These are phyloP conservation scores for Cucumis hystrix DNA, from an alignment of 306 rosid genomes.

Conservation along the genomic window DNA sequence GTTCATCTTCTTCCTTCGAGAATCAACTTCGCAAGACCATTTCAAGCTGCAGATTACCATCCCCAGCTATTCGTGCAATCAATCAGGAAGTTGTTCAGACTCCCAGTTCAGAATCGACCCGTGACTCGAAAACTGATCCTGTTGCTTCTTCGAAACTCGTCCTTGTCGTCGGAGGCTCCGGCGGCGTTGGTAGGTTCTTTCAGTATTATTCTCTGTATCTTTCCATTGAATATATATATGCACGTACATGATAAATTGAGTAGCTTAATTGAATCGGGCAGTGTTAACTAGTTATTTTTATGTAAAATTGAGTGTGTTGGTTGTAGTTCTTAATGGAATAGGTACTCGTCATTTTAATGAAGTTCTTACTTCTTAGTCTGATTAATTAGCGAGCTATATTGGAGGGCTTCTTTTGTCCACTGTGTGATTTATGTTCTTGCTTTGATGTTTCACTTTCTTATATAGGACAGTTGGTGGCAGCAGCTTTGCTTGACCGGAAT, in stretches of 20 bases:
- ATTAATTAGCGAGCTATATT: neutral
- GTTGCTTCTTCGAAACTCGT: slow-evolving; percentile 57
- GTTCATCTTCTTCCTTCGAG: neutral
- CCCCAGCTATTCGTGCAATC: slow-evolving; percentile 19
- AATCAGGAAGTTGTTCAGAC: slow-evolving; percentile 26
- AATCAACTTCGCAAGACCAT: slow-evolving; percentile 13
- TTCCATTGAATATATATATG: neutral
- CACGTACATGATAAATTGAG: neutral
- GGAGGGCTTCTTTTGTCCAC: neutral
- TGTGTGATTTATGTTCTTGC: neutral
- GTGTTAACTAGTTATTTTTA: neutral
- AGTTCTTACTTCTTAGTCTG: neutral
- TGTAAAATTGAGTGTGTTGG: neutral
- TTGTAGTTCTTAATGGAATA: neutral
- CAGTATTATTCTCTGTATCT: neutral
- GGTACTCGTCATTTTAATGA: neutral
- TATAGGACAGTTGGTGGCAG: slow-evolving; percentile 88
- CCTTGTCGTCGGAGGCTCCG: slow-evolving; percentile 78
- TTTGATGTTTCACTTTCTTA: slow-evolving; percentile 6
- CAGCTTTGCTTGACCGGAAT: slow-evolving; percentile 64
- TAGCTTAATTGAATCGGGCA: neutral
- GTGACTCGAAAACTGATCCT: slow-evolving; percentile 8
- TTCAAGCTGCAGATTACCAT: slow-evolving; percentile 22
- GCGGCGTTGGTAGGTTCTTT: slow-evolving; percentile 62
- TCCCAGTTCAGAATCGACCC: slow-evolving; percentile 24